phyloP scores from a whole-genome alignment of 1,284 basidiomycete species.

The Leccinum pachyderme region DNA sequence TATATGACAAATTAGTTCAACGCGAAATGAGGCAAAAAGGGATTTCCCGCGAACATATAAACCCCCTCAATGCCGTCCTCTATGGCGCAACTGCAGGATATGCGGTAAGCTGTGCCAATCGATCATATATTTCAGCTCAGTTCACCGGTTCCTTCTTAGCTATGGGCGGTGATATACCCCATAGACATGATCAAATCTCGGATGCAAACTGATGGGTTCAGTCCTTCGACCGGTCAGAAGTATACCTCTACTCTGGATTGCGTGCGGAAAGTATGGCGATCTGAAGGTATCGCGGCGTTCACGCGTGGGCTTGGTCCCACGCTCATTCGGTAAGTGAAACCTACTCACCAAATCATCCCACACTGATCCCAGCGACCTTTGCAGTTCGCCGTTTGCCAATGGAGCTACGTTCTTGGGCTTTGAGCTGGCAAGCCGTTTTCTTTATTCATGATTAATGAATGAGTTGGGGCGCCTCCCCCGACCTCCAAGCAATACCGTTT shows the following conservation, averaged over 20 bases:
- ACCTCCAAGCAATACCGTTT: background rate
- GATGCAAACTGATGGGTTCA: constrained; percentile 92
- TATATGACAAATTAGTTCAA: constrained; percentile 92
- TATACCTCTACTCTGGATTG: constrained; percentile 85
- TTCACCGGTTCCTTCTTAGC: constrained; percentile 38
- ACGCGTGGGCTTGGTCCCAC: constrained; percentile 89
- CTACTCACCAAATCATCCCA: background rate
- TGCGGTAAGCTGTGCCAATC: constrained; percentile 50
- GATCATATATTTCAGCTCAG: background rate
- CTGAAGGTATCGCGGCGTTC: constrained; percentile 85
- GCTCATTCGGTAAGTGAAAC: constrained; percentile 70
- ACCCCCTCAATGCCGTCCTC: constrained; percentile 71
- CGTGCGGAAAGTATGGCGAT: constrained; percentile 74
- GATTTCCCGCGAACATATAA: constrained; percentile 74
- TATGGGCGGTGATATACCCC: constrained; percentile 87
- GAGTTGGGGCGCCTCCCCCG: background rate
- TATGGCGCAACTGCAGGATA: constrained; percentile 89
- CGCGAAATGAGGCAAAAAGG: constrained; percentile 72
- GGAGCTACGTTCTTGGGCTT: constrained; percentile 93
- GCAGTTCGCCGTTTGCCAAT: constrained; percentile 85
- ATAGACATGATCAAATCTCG: constrained; percentile 95
- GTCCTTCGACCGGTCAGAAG: constrained; percentile 68
- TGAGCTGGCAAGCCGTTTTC: constrained; percentile 76
- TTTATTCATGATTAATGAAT: constrained; percentile 40
- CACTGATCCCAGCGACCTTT: background rate